phyloP scores from a whole-genome alignment of 1,139 yeast species.

The Yamadazyma triangularis region DNA sequence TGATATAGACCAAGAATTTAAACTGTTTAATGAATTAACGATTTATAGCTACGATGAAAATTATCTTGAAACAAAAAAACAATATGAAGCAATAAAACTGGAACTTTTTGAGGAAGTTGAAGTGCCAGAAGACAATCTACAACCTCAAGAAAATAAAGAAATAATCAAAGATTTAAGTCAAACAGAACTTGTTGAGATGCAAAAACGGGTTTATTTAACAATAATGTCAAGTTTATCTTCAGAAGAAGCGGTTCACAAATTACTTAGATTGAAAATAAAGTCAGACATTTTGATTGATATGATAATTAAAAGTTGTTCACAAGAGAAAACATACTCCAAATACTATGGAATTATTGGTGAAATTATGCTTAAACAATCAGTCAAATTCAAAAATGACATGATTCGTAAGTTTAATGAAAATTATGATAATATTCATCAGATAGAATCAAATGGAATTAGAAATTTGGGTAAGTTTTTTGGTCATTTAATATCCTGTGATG shows the following conservation, averaged over 20 bases:
- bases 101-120: conserved; percentile 15
- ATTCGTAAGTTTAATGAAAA: conserved; percentile 49
- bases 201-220: conserved; percentile 74
- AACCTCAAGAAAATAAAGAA: conserved; percentile 5
- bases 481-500: conserved; percentile 70
- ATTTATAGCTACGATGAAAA: conserved; percentile 9
- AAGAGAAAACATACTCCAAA: conserved; percentile 84
- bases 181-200: conserved; percentile 54
- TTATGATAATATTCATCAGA: conserved; percentile 57
- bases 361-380: conserved; percentile 41
- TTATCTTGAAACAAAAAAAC: conserved; percentile 31
- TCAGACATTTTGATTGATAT: conserved; percentile 58
- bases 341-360: conserved; percentile 79
- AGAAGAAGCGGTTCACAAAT: conserved; percentile 90
- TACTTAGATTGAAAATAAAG: conserved; percentile 45
- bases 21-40: conserved; percentile 47
- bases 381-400: conserved; percentile 57
- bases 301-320: conserved; percentile 78
- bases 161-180: conserved; percentile 61
- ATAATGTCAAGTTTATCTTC: conserved; percentile 91
- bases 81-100: conserved; percentile 17
- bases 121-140: conserved; percentile 6
- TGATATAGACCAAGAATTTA: conserved; percentile 43
- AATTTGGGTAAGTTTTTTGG: conserved; percentile 88
- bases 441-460: conserved; percentile 69